A percentile compares a stretch with the other conserved stretches of the same genome.
These are phyloP conservation scores for Allodekkera sacchari DNA, from an alignment of 805 yeast species.

Conservation along the genomic window DNA sequence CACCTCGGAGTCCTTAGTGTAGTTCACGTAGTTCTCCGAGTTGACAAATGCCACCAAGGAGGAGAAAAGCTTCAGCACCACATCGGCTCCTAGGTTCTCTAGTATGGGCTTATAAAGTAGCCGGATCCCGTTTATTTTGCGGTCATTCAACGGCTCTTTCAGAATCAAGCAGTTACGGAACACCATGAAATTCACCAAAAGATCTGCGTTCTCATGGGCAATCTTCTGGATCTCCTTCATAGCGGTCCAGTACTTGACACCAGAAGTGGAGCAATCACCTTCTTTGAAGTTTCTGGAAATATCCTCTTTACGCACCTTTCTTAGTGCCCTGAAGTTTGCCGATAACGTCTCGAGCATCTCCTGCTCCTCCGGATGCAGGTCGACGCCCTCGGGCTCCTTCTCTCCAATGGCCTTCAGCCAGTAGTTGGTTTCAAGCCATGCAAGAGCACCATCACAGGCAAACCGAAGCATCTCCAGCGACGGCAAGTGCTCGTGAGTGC, in stretches of 20 bases:
- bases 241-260: constrained; percentile 34
- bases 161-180: constrained; percentile 26
- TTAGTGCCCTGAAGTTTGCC: constrained; percentile 25
- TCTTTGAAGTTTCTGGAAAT: constrained; percentile 28
- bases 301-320: constrained; percentile 41
- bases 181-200: constrained; percentile 21
- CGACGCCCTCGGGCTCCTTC: too few species aligned
- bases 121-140: constrained; percentile 20
- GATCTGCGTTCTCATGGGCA: constrained; percentile 4
- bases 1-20: constrained; percentile 3
- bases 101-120: constrained; percentile 23
- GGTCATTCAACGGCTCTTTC: constrained; percentile 16
- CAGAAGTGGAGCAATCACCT: constrained; percentile 36
- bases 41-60: constrained; percentile 9
- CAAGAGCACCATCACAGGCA: constrained; percentile 52
- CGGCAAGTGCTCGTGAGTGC: constrained; percentile 86
- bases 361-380: too few species aligned
- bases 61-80: constrained; percentile 10
- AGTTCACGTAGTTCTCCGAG: constrained; percentile 2
- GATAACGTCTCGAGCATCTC: background rate
- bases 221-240: constrained; percentile 18
- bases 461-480: constrained; percentile 56
- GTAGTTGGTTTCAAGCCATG: constrained; percentile 67
- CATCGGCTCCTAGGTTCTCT: constrained; percentile 14
- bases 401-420: constrained; percentile 44